Evolutionary conservation across 352 stramenopile genomes (phyloP), one percentile per base, ranked within the genome.

Genomic region (Pythium guiyangense): DNA sequence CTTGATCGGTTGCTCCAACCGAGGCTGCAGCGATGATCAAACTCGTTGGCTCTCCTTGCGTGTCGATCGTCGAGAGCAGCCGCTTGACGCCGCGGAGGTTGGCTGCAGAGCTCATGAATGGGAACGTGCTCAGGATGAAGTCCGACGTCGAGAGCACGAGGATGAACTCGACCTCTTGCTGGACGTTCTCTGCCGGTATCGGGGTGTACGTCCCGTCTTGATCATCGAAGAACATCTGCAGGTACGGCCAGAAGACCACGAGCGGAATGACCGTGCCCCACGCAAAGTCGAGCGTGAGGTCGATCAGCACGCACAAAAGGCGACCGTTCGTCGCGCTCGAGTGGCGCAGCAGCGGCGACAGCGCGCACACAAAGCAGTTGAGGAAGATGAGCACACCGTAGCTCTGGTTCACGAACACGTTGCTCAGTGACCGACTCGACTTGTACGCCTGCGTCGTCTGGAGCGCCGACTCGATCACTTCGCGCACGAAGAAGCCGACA

Each of bases 381-480:
- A 56, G 50, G 50, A 56, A 56, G 50, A 56, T 56, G 14, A 56
- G 14, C 34, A 56, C 14, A 4, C 22, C 50, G 15, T 56, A 56
- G 22, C 35, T 56, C 50, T 56, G 50, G 37, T 56, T 56, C 25
- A 56, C 50, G 50, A 48, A 26, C 15, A 35, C 48, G 50, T 56
- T 56, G 37, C 50, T 56, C 6, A 56, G 50, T 22, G 37, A 17
- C 17, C 39, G 39, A 44, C 39, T 44, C 12, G 57, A 56, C 37
- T 76, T 76, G 47, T 69, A 37, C 2, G 66, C 62, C 37, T 73
- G 62, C 34, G 62, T 70, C 1, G 62, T 67, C 25, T 73, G 66
- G 15, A 64, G 62, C 6, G 8, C 54, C 34, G 67, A 57, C 49
- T 73, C 66, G 27, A 64, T 44, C 12, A 65, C 4, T 42, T 73